phyloP scores from a whole-genome alignment of 164 flowering plant genomes.

The Houttuynia cordata region DNA sequence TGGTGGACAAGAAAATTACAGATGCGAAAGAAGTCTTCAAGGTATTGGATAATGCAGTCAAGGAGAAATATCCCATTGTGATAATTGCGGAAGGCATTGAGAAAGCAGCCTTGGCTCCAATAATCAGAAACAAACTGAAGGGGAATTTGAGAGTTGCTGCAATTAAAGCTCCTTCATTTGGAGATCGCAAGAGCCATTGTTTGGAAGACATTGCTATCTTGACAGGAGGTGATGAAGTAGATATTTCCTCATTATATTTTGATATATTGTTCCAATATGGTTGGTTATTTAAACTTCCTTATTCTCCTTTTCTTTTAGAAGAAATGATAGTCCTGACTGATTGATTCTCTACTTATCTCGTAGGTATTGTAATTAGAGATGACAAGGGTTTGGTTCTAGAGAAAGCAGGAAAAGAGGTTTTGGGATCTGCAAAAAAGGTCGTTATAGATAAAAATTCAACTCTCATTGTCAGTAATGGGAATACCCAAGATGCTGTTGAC shows the following conservation, averaged over 20 bases:
- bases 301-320: no score
- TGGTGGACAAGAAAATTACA: slow-evolving; percentile 76
- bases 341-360: slow-evolving; percentile 7
- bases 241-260: no score
- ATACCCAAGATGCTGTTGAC: slow-evolving; percentile 56
- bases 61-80: slow-evolving; percentile 62
- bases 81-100: slow-evolving; percentile 78
- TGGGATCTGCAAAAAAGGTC: slow-evolving; percentile 67
- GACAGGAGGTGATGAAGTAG: slow-evolving; percentile 57
- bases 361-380: slow-evolving; percentile 82
- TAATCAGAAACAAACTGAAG: slow-evolving; percentile 70
- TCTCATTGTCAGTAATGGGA: slow-evolving; percentile 73
- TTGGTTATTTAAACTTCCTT: background rate
- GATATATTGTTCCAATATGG: background rate
- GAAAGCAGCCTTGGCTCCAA: slow-evolving; percentile 71
- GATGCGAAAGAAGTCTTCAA: slow-evolving; percentile 62
- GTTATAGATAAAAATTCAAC: slow-evolving; percentile 77
- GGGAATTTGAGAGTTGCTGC: slow-evolving; percentile 76
- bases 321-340: background rate
- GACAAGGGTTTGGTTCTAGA: slow-evolving; percentile 63
- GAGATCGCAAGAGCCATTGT: slow-evolving; percentile 81
- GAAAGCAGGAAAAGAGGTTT: slow-evolving; percentile 53
- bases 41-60: slow-evolving; percentile 63
- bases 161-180: slow-evolving; percentile 83
- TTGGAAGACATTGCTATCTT: slow-evolving; percentile 84